Base-by-base conservation (phyloP, 495 filamentous ascomycete genomes). In the Neurospora sp. region DNA sequence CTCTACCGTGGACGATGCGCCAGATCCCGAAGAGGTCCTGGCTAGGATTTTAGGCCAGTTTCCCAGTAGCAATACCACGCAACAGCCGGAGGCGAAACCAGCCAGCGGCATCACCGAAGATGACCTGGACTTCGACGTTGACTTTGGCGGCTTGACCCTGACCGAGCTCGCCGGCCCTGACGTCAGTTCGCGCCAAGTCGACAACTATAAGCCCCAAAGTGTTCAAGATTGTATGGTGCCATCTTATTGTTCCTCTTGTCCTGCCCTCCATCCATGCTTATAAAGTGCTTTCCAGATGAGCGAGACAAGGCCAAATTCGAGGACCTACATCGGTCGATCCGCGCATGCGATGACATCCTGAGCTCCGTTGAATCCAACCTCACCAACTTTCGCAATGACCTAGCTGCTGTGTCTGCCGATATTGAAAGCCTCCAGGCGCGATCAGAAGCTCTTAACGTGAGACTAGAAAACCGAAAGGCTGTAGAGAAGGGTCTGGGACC, bases 391-490 rank as follows among this genome's bases (percentile, higher is more conserved):
- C 94, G 94, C 82, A 92, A 91, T 70, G 96, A 99, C 80, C 86
- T 99, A 16, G 94, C 93, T 4, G 88, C 89, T 2, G 96, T 99
- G 7, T 97, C 96, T 10, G 90, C 93, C 4, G 96, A 99, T 78
- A 99, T 99, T 38, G 96, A 99, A 82, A 93, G 89, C 16, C 84
- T 99, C 20, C 96, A 99, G 81, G 89, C 91, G 40, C 90, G 94
- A 20, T 98, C 96, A 3, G 89, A 90, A 6, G 88, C 91, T 40
- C 81, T 99, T 74, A 98, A 94, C 76, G 88, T 91, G n/a, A 90
- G 93, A 80, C 83, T 98, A 40, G 92, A 95, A 77, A 98, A 98
- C 77, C 86, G 96, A 31, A 94, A 92, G 76, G 88, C 91, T 23
- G 94, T 98, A 9, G 96, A 99, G 81, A 94, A 92, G 80, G 84